Evolutionary conservation across 176 grass and related monocot species (phyloP).

Genomic region (Phyllostachys edulis): DNA sequence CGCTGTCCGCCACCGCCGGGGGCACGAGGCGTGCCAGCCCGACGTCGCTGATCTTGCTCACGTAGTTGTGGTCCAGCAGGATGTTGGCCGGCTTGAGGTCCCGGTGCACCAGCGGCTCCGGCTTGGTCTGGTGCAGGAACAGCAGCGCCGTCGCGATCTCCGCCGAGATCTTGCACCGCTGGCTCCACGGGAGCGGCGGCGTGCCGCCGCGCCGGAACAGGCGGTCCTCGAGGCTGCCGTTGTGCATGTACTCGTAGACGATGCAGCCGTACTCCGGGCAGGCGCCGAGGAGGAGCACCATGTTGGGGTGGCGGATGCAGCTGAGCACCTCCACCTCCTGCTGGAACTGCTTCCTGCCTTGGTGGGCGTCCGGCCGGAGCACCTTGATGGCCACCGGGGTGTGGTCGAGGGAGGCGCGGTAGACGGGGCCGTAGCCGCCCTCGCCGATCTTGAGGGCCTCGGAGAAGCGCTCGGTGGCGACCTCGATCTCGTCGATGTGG

Average conservation of each 20-base stretch:
- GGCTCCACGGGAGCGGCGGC: constrained; percentile 58
- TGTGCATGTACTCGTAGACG: constrained; percentile 96
- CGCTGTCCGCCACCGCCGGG: constrained; percentile 68
- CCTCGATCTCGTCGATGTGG: constrained; percentile 83
- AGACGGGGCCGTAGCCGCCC: constrained; percentile 93
- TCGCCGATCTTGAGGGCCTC: constrained; percentile 85
- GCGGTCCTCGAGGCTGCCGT: constrained; percentile 88
- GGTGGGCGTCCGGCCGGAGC: constrained; percentile 70
- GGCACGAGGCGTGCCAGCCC: constrained; percentile 82
- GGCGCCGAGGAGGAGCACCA: constrained; percentile 90
- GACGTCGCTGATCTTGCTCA: constrained; percentile 97
- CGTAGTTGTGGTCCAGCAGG: constrained; percentile 89
- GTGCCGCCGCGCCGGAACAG: constrained; percentile 66
- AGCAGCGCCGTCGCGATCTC: constrained; percentile 80
- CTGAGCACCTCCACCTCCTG: constrained; percentile 97
- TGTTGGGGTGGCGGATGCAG: constrained; percentile 92
- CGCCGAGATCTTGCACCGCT: constrained; percentile 73
- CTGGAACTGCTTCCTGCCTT: constrained; percentile 90
- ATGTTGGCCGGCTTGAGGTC: constrained; percentile 95
- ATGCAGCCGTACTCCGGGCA: constrained; percentile 89
- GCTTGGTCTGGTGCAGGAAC: constrained; percentile 88
- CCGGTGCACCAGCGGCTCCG: constrained; percentile 87
- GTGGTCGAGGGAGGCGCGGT: constrained; percentile 77
- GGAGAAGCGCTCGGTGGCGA: constrained; percentile 77
- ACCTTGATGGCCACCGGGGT: constrained; percentile 93